These are phyloP conservation scores for Metarhizium humberi DNA, from an alignment of 2,329 filamentous ascomycete species.

Conservation along the genomic window DNA sequence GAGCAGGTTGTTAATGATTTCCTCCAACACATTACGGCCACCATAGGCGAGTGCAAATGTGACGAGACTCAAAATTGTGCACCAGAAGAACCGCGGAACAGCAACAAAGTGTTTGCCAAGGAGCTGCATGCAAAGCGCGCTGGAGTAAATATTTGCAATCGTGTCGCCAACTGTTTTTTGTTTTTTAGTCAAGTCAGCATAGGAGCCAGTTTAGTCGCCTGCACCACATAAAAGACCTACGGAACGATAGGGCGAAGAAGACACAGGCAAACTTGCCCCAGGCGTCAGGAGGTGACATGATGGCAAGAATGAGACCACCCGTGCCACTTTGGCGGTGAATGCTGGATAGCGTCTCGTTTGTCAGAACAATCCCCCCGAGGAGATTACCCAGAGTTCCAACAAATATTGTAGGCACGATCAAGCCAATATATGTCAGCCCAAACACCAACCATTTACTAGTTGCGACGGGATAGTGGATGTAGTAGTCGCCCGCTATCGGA, in stretches of 20 bases:
- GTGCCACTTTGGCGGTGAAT: neutral
- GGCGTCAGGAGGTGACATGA: constrained; percentile 5
- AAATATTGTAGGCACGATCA: constrained; percentile 10
- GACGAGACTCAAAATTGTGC: constrained; percentile 8
- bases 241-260: constrained; percentile 4
- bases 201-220: neutral
- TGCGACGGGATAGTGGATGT: constrained; percentile 8
- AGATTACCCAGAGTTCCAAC: constrained; percentile 9
- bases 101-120: constrained; percentile 12
- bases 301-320: constrained; percentile 2
- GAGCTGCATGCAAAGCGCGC: constrained; percentile 11
- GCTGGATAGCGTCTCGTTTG: neutral
- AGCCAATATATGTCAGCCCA: constrained; percentile 9
- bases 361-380: constrained; percentile 2
- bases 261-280: constrained; percentile 5
- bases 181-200: neutral
- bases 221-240: neutral
- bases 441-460: constrained; percentile 11
- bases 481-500: constrained; percentile 10
- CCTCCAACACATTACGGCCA: constrained; percentile 11
- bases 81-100: constrained; percentile 9
- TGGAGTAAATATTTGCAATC: constrained; percentile 13
- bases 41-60: constrained; percentile 12
- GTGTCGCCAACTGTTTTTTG: constrained; percentile 1
- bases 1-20: constrained; percentile 12